Evolutionary conservation across 495 filamentous ascomycete species (phyloP).

Genomic region (Penicillium cosmopolitanum): DNA sequence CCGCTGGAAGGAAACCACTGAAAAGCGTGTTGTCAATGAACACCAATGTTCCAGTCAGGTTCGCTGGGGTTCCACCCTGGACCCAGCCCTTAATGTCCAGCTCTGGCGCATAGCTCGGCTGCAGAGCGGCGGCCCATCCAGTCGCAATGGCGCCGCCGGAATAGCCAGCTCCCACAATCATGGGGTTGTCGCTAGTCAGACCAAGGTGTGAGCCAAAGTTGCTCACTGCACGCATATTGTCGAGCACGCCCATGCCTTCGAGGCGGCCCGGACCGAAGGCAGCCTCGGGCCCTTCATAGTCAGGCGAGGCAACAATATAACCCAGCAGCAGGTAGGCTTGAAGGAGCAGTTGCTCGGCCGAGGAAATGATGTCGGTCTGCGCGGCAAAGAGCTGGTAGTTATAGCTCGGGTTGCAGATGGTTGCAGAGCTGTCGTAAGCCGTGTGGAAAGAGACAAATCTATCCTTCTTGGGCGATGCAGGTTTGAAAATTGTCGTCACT

Average conservation of each 20-base stretch:
- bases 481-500: slow-evolving; percentile 43
- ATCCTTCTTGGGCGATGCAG: slow-evolving; percentile 27
- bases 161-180: slow-evolving; percentile 49
- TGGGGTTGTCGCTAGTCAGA: slow-evolving; percentile 24
- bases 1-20: slow-evolving; percentile 35
- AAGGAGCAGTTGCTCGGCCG: slow-evolving; percentile 34
- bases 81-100: slow-evolving; percentile 53
- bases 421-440: slow-evolving; percentile 37
- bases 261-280: slow-evolving; percentile 35
- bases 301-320: slow-evolving; percentile 37
- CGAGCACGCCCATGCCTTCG: slow-evolving; percentile 39
- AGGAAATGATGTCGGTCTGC: slow-evolving; percentile 34
- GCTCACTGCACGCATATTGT: slow-evolving; percentile 39
- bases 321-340: slow-evolving; percentile 33
- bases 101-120: slow-evolving; percentile 56
- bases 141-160: slow-evolving; percentile 60
- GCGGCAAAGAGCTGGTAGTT: slow-evolving; percentile 31
- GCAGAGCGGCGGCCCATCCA: slow-evolving; percentile 56
- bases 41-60: slow-evolving; percentile 36
- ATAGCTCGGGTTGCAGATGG: slow-evolving; percentile 39
- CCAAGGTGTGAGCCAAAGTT: slow-evolving; percentile 29
- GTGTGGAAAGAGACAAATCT: slow-evolving; percentile 41
- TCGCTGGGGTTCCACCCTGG: slow-evolving; percentile 50
- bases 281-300: slow-evolving; percentile 41
- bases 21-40: slow-evolving; percentile 31